phyloP scores from a whole-genome alignment of 371 early-diverging fungal species.

The Circinella umbellata region DNA sequence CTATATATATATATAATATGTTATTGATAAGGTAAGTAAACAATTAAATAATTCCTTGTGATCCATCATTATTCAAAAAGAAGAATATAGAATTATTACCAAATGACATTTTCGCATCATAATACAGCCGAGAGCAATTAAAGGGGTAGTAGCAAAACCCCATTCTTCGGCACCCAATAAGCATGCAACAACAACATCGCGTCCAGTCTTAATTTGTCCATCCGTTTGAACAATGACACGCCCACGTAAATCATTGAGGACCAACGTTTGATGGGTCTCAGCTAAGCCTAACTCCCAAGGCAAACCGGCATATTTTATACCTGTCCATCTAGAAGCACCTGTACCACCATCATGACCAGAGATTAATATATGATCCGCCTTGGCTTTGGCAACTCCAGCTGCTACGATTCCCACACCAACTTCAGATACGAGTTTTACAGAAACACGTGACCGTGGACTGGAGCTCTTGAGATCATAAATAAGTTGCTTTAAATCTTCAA shows the following conservation, averaged over 20 bases:
- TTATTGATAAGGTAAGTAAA: neutral
- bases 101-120: constrained; percentile 87
- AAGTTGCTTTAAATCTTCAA: constrained; percentile 96
- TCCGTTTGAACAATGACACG: constrained; percentile 96
- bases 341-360: constrained; percentile 98
- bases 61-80: neutral
- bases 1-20: constrained; percentile 30
- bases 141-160: constrained; percentile 97
- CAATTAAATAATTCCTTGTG: neutral
- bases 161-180: constrained; percentile 98
- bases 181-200: constrained; percentile 94
- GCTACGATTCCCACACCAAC: constrained; percentile 97
- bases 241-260: constrained; percentile 93
- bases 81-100: constrained; percentile 29
- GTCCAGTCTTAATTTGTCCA: constrained; percentile 96
- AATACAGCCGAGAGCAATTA: constrained; percentile 96
- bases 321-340: constrained; percentile 97
- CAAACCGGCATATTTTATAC: constrained; percentile 97
- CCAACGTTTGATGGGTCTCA: constrained; percentile 96
- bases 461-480: constrained; percentile 96
- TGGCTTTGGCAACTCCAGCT: constrained; percentile 96
- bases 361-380: constrained; percentile 96
- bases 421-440: constrained; percentile 96
- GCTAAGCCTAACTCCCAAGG: constrained; percentile 98
- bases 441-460: constrained; percentile 89